Evolutionary conservation across 805 yeast species (phyloP), one percentile per base, ranked within the genome.

Genomic region (Candida quercuum): DNA sequence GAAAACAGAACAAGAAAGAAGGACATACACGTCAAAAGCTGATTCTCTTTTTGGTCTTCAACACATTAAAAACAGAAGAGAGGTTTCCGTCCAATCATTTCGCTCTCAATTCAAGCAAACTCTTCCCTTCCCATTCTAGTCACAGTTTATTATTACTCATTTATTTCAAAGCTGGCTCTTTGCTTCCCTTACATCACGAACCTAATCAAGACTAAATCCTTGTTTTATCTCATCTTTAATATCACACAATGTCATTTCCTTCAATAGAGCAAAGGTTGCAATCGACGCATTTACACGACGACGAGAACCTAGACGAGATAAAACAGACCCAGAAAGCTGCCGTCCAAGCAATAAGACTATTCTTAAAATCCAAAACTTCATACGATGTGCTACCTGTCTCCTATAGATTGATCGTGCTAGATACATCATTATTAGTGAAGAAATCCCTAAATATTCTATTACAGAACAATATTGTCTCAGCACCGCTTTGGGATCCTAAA

Each of bases 341-440:
- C 0, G 72, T 87, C 41, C 76, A 78, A 48, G 87, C 95, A 15
- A 93, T 93, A 42, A 69, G 97, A 33, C 66, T 77, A 23, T 93
- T 93, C 53, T 66, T 93, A 30, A 83, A 86, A 54, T 80, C 93
- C 34, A 91, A 91, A 58, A 89, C 96, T 0, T 87, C 97, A 1
- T 93, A 93, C 59, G 99, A 93, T 54, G 99, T 93, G 17, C 70
- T 93, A 29, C 99, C 99, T 3, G 98, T 93, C 25, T 82, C 95
- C 16, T 93, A 91, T 60, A 71, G 97, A 50, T 71, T 93, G 52
- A 84, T 93, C 39, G 98, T 93, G 33, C 76, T 93, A 51, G 99
- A 93, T 59, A 89, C 98, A 2, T 78, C 96, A 6, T 67, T 93
- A 33, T 66, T 87, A 39, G 95, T 93, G 27, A 89, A 91, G 62